A percentile compares a stretch with the other conserved stretches of the same genome.
These are phyloP conservation scores for Botryosphaeria dothidea DNA, from an alignment of 2,329 filamentous ascomycete genomes.

Conservation along the genomic window DNA sequence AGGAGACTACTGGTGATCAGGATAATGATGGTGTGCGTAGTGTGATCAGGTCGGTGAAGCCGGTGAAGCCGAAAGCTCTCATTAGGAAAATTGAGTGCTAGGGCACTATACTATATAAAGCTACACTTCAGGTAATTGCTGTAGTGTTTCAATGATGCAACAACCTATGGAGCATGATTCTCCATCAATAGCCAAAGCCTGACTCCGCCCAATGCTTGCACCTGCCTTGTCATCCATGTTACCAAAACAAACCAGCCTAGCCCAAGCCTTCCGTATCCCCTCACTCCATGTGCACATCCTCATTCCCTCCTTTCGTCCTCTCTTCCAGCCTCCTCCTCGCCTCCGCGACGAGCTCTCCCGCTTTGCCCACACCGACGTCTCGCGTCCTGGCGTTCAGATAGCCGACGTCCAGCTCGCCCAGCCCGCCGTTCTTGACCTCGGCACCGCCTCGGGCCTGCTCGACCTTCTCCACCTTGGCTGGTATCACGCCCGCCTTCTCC, in stretches of 20 bases:
- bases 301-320: constrained; percentile 24
- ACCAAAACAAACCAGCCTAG: neutral
- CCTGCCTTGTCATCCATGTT: too few relatives aligned
- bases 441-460: constrained; percentile 21
- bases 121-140: too few relatives aligned
- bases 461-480: constrained; percentile 37
- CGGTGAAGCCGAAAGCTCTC: neutral
- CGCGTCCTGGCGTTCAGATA: constrained; percentile 86
- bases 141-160: too few relatives aligned
- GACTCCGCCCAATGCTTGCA: neutral
- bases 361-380: constrained; percentile 79
- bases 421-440: constrained; percentile 45
- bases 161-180: too few relatives aligned
- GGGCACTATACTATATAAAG: too few relatives aligned
- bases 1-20: neutral
- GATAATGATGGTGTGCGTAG: too few relatives aligned
- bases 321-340: constrained; percentile 57
- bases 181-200: too few relatives aligned
- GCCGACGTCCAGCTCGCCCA: constrained; percentile 72
- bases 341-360: constrained; percentile 74
- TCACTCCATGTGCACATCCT: constrained; percentile 4
- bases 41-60: too few relatives aligned
- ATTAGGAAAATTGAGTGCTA: too few relatives aligned
- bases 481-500: constrained; percentile 77
- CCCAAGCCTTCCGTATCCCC: neutral